Base-by-base conservation (phyloP, 192 early-diverging fungal genomes). In the Rhizoclosmatium globosum region DNA sequence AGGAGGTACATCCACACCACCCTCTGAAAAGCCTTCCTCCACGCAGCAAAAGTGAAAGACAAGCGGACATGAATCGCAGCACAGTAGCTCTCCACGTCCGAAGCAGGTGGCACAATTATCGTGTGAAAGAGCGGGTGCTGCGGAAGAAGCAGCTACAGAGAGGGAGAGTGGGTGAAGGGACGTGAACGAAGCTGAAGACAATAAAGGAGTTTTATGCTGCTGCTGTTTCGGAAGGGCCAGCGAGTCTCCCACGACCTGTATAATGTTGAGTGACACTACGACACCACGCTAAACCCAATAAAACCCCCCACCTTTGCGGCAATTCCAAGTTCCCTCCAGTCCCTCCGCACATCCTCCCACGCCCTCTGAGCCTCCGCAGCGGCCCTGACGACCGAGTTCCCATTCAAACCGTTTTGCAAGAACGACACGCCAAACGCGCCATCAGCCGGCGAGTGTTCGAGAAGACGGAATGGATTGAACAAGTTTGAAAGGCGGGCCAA, bases 61-160 rank as follows among this genome's bases (percentile, higher is more conserved):
- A 31, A 83, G 53, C 41, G 89, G 89, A 73, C 89, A 90, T 3
- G 80, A 84, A 53, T 89, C 88, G 73, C 89, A 90, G 74, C 89
- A 90, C 21, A 90, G 69, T 42, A 90, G 72, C 15, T 68, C 64
- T 1, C 89, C 89, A 0, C 75, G 64, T 2, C 82, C 84, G n/a
- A 89, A 58, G 68, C 89, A 90, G n/a, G 84, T 80, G 0, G 88
- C 85, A 71, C 89, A 90, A 58, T 82, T 76, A 58, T 90, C 89
- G 45, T 90, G 67, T 76, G 87, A 38, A 43, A 21, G 13, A 57
- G 56, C 7, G 53, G 13, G 19, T n/a, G 71, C 31, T 42, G n/a
- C 17, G 13, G 48, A 72, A 15, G 48, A 21, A 31, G 53, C 15
- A 19, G 48, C n/a, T 58, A 50, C 53, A 46, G 42, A n/a, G 41